Conservation (phyloP, 2,329 filamentous ascomycete genomes). For the Microcyclospora pomicola region DNA sequence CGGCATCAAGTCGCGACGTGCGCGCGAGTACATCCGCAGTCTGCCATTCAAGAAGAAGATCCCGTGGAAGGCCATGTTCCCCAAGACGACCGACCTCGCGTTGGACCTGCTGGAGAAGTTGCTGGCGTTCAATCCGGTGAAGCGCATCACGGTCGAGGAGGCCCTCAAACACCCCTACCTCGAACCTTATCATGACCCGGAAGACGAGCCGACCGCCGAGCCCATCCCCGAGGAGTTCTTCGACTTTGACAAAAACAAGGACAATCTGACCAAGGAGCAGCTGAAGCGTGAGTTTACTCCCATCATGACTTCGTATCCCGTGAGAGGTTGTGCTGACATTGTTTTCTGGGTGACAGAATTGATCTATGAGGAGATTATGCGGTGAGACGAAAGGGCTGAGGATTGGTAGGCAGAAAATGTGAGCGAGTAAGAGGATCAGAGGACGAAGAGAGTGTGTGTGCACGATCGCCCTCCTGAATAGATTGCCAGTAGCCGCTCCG, state of each 20-base stretch:
- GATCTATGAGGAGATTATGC: slow-evolving; percentile 96
- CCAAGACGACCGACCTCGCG: slow-evolving; percentile 95
- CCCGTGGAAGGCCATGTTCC: slow-evolving; percentile 90
- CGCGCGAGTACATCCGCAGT: slow-evolving; percentile 94
- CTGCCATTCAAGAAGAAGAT: slow-evolving; percentile 99
- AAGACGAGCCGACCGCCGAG: slow-evolving; percentile 91
- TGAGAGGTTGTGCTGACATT: neutral
- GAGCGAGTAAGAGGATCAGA: too few relatives aligned
- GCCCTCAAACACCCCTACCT: slow-evolving; percentile 95
- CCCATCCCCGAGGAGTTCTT: slow-evolving; percentile 99
- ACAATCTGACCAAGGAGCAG: slow-evolving; percentile 95
- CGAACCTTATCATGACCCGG: slow-evolving; percentile 96
- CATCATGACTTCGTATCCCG: neutral
- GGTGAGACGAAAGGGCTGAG: slow-evolving; percentile 30
- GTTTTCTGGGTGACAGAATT: slow-evolving; percentile 39
- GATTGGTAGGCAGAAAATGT: too few relatives aligned
- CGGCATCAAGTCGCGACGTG: slow-evolving; percentile 95
- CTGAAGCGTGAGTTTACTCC: slow-evolving; percentile 55
- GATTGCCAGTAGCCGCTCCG: too few relatives aligned
- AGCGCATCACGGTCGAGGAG: slow-evolving; percentile 96
- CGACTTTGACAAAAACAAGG: slow-evolving; percentile 99
- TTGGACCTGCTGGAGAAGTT: slow-evolving; percentile 91
- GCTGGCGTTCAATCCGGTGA: slow-evolving; percentile 93
- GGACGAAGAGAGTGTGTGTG: too few relatives aligned
- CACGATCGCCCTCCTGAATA: too few relatives aligned